Evolutionary conservation across 345 rosid genomes (phyloP), one percentile per base, ranked within the genome.

Genomic region (Rhizophora apiculata): DNA sequence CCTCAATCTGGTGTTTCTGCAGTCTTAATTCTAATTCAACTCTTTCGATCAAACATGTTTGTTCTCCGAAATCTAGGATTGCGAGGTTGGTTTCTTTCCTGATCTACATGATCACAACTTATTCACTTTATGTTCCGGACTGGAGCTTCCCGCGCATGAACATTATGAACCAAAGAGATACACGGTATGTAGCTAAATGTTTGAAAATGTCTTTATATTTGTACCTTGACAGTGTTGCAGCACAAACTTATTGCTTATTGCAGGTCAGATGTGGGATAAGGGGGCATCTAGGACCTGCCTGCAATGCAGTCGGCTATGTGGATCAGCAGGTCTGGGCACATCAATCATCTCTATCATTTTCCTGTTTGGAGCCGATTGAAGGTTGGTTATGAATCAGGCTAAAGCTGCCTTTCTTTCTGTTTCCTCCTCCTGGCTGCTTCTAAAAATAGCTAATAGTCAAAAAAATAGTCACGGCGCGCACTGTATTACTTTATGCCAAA

Each of bases 191-290:
- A 31, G 52, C 21, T 24, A 26, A 37, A 19, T 31, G 37, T 24
- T 22, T 26, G n/a, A 57, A 24, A 57, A 55, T 54, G 21, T 29
- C n/a, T 49, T 30, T 49, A 20, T 64, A 29, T 19, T 64, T 19
- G 16, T 24, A 15, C 29, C 1, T 53, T 37, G 16, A 30, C 13
- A 5, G 6, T 43, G 0, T 37, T 22, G 21, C 65, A 13, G 32
- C n/a, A 30, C 13, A 4, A 55, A 48, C n/a, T 16, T 46, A 13
- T 69, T 52, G 22, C n/a, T 24, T 19, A 18, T 76, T 61, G n/a
- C 66, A 88, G 93, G 87, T 88, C 5, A 79, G 79, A 64, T 88
- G 90, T 78, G 90, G 87, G 70, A 88, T 84, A 85, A 81, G 93
- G 75, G 90, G 93, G 26, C 93, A 84, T 73, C 66, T 88, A 21